Percentiles rank a stretch among this genome's conserved stretches.
phyloP scores from a whole-genome alignment of 257 asterid species.

The Solanum clarkiae region DNA sequence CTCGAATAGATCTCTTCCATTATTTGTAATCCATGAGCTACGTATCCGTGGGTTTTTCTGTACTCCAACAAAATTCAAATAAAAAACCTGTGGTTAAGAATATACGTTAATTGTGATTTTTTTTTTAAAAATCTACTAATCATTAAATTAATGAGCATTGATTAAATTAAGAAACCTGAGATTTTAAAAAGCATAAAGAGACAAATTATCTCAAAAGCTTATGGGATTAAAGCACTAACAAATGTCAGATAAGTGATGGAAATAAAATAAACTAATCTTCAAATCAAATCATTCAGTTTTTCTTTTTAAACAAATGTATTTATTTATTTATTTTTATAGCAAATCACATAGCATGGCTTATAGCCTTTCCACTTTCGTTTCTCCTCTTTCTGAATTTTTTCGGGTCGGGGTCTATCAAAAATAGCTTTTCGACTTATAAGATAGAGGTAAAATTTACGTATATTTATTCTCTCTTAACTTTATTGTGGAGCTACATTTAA shows the following conservation, averaged over 20 bases:
- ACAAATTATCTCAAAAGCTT: neutral
- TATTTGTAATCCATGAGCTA: too few relatives aligned
- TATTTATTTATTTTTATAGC: neutral
- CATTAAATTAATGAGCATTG: neutral
- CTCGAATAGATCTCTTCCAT: too few relatives aligned
- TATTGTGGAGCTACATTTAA: neutral
- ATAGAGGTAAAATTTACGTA: fast-evolving
- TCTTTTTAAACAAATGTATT: neutral
- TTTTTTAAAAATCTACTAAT: neutral
- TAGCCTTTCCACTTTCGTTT: neutral
- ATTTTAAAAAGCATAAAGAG: neutral
- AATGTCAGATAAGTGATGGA: neutral
- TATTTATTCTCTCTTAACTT: neutral
- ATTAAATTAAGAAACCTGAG: neutral
- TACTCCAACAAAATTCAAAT: too few relatives aligned
- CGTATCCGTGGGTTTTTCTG: too few relatives aligned
- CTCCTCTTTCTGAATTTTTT: neutral
- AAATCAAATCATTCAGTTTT: neutral
- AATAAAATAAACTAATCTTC: neutral
- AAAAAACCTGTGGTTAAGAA: too few relatives aligned
- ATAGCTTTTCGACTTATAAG: fast-evolving
- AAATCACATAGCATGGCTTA: neutral
- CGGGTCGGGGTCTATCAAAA: fast-evolving
- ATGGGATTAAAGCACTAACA: neutral
- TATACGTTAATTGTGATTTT: too few relatives aligned